These are phyloP conservation scores for Phytophthora macrochlamydospora DNA, from an alignment of 352 stramenopile genomes.

Conservation along the genomic window DNA sequence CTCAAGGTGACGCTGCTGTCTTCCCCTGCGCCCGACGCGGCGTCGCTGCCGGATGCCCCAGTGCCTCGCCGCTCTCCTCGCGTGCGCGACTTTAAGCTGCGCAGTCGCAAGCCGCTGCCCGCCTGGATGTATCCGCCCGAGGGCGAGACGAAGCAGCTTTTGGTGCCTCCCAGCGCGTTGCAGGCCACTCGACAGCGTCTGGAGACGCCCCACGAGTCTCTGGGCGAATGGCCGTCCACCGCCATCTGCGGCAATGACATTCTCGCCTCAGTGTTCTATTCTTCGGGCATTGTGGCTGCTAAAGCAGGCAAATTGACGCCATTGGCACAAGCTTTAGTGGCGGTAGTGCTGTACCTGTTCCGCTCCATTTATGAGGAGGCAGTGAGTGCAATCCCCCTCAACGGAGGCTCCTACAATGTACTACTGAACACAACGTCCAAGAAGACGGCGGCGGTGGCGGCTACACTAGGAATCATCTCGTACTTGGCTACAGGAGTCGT, in stretches of 20 bases:
- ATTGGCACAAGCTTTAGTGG: conserved; percentile 81
- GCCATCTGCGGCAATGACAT: conserved; percentile 94
- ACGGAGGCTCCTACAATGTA: conserved; percentile 93
- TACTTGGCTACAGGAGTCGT: conserved; percentile 91
- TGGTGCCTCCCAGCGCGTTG: conserved; percentile 31
- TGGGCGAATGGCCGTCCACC: conserved; percentile 87
- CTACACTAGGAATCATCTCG: conserved; percentile 90
- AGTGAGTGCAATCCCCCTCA: conserved; percentile 90
- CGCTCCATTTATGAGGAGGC: conserved; percentile 92
- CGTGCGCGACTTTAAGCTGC: conserved; percentile 31
- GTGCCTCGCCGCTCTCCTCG: conserved; percentile 17
- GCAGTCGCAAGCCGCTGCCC: conserved; percentile 18
- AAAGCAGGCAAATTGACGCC: conserved; percentile 88
- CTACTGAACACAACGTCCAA: conserved; percentile 93
- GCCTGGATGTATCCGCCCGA: conserved; percentile 51
- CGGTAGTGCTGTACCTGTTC: conserved; percentile 69
- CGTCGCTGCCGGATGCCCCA: conserved; percentile 7
- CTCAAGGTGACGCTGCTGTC: conserved; percentile 48
- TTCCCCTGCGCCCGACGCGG: conserved; percentile 22
- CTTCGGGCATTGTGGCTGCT: conserved; percentile 63
- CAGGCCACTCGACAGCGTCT: conserved; percentile 33
- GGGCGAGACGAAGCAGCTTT: conserved; percentile 39
- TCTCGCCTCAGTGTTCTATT: conserved; percentile 88
- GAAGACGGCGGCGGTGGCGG: conserved; percentile 85
- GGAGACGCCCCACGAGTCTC: conserved; percentile 28